These are phyloP conservation scores for Sporothrix sp. DNA, from an alignment of 2,329 filamentous ascomycete species.

Conservation along the genomic window DNA sequence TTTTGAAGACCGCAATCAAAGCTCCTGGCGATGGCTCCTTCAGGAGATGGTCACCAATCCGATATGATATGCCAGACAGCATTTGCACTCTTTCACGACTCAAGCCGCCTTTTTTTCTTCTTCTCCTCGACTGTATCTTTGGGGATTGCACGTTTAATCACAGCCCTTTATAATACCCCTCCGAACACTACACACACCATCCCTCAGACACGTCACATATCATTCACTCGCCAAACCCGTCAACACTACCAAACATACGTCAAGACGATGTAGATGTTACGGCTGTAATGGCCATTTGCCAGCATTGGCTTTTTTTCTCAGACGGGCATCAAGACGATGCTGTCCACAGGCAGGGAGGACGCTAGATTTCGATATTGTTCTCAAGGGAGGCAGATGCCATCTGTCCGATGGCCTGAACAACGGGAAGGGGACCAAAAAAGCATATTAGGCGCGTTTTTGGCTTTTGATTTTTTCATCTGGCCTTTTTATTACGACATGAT, in stretches of 20 bases:
- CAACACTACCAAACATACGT: no score
- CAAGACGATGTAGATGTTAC: no score
- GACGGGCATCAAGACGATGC: not conserved
- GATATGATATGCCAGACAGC: constrained; percentile 2
- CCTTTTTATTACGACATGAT: constrained; percentile 11
- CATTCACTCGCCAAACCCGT: no score
- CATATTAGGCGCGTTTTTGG: constrained; percentile 3
- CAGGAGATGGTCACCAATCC: constrained; percentile 42
- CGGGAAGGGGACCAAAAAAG: not conserved
- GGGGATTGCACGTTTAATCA: no score
- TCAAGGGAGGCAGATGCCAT: not conserved
- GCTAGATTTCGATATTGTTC: not conserved
- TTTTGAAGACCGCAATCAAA: constrained; percentile 43
- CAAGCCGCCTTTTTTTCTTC: not conserved
- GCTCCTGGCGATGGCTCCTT: constrained; percentile 70
- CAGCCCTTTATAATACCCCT: not conserved
- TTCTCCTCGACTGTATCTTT: not conserved
- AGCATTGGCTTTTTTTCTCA: no score
- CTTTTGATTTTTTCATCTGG: constrained; percentile 4
- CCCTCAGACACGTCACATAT: not conserved
- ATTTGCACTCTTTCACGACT: not conserved
- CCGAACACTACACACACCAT: not conserved
- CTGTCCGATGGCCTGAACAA: not conserved
- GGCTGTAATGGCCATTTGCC: no score
- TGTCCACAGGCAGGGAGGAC: not conserved